A percentile compares a stretch with the other conserved stretches of the same genome.
Evolutionary conservation across 1,284 basidiomycete genomes (phyloP).

Genomic region (Leccinum huronense): DNA sequence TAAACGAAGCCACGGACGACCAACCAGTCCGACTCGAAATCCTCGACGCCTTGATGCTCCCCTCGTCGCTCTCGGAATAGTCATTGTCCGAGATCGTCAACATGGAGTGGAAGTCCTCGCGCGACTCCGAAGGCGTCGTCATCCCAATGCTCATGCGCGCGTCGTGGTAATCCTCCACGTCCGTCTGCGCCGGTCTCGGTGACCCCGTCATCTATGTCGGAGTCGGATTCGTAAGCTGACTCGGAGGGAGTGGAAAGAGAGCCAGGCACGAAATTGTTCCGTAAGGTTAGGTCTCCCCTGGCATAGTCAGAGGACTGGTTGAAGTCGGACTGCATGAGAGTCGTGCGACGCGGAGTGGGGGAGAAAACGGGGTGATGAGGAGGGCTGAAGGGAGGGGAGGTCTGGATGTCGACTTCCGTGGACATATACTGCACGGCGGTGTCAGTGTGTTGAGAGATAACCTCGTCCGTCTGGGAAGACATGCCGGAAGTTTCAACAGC

Average conservation of each 20-base stretch:
- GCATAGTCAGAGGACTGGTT: conserved; percentile 37
- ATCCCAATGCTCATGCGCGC: conserved; percentile 72
- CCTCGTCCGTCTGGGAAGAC: conserved; percentile 53
- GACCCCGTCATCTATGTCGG: conserved; percentile 49
- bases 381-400: conserved; percentile 24
- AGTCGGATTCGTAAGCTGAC: conserved; percentile 34
- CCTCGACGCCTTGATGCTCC: conserved; percentile 64
- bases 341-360: conserved; percentile 40
- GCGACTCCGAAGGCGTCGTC: conserved; percentile 57
- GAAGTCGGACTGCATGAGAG: conserved; percentile 48
- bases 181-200: conserved; percentile 64
- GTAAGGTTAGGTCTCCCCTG: conserved; percentile 46
- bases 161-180: conserved; percentile 69
- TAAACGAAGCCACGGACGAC: conserved; percentile 30
- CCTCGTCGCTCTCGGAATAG: conserved; percentile 56
- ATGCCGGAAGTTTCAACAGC: conserved; percentile 36
- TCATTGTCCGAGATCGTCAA: conserved; percentile 71
- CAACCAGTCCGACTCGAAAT: conserved; percentile 39
- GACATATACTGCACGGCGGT: conserved; percentile 43
- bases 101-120: conserved; percentile 75
- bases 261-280: conserved; percentile 32
- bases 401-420: conserved; percentile 37
- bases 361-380: conserved; percentile 25
- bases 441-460: conserved; percentile 33
- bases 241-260: conserved; percentile 29